These are phyloP conservation scores for Gloeostereum incarnatum DNA, from an alignment of 768 basidiomycete genomes.

Conservation along the genomic window DNA sequence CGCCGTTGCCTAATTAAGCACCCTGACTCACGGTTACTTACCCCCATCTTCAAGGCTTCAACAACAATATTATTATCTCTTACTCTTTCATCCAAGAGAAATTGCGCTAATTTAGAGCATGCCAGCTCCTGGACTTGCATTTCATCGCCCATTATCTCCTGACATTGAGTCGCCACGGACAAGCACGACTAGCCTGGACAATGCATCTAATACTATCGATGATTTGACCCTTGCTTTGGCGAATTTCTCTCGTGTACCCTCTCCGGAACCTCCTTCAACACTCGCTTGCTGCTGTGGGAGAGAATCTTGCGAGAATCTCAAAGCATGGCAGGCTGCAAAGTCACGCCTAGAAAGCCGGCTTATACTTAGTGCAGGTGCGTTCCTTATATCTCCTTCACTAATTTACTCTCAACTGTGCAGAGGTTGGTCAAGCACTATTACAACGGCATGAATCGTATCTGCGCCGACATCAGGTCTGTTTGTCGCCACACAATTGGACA, in stretches of 20 bases:
- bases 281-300: conserved; percentile 57
- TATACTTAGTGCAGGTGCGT: conserved; percentile 79
- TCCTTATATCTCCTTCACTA: conserved; percentile 3
- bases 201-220: conserved; percentile 59
- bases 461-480: conserved; percentile 54
- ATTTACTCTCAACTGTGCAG: conserved; percentile 23
- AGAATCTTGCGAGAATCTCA: conserved; percentile 57
- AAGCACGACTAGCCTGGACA: conserved; percentile 39
- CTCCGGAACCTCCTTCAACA: conserved; percentile 53
- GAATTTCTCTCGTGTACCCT: conserved; percentile 62
- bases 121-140: no score
- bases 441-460: conserved; percentile 84
- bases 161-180: no score
- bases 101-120: no score
- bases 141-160: no score
- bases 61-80: no score
- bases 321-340: conserved; percentile 56
- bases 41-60: no score
- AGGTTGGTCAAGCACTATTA: conserved; percentile 85
- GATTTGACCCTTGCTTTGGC: conserved; percentile 68
- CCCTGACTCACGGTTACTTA: no score
- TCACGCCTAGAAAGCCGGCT: conserved; percentile 68
- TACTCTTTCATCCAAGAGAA: no score
- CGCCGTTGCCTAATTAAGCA: no score
- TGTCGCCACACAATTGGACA: conserved; percentile 2